These are phyloP conservation scores for Eucalyptus cloeziana DNA, from an alignment of 345 rosid species.

Conservation along the genomic window DNA sequence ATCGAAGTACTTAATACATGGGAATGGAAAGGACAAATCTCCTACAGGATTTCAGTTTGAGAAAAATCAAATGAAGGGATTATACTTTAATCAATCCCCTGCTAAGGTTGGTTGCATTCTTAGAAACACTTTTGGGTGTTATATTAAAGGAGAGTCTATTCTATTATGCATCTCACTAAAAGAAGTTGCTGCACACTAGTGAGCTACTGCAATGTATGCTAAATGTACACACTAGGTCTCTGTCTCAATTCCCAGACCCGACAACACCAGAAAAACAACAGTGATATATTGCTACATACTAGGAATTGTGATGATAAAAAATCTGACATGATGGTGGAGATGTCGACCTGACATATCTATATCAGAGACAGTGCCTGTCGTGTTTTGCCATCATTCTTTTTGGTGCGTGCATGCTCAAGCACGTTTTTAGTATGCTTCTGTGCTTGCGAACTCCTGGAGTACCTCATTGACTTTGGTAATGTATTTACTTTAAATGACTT, in stretches of 20 bases:
- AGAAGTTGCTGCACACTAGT: not conserved
- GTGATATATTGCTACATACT: not conserved
- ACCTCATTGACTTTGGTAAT: not conserved
- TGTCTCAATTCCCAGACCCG: not conserved
- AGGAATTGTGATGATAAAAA: not conserved
- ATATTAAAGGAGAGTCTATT: not conserved
- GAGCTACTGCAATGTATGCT: not conserved
- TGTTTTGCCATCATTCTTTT: not conserved
- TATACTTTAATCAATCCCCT: constrained; percentile 88
- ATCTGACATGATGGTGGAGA: not conserved
- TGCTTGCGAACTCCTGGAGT: not conserved
- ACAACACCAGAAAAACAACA: not conserved
- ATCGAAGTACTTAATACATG: constrained; percentile 70
- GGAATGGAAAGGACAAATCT: constrained; percentile 75
- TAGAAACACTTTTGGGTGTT: not conserved
- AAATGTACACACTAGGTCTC: not conserved
- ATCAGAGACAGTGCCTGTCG: not conserved
- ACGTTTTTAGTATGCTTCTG: not conserved
- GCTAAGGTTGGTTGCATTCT: constrained; percentile 44
- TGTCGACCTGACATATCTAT: not conserved
- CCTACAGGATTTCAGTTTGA: constrained; percentile 97
- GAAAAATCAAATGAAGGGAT: constrained; percentile 79
- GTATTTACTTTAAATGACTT: not conserved
- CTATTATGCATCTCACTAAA: not conserved
- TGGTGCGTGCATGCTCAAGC: not conserved